Base-by-base conservation (phyloP, 441 rosid genomes). In the Melastoma candidum region DNA sequence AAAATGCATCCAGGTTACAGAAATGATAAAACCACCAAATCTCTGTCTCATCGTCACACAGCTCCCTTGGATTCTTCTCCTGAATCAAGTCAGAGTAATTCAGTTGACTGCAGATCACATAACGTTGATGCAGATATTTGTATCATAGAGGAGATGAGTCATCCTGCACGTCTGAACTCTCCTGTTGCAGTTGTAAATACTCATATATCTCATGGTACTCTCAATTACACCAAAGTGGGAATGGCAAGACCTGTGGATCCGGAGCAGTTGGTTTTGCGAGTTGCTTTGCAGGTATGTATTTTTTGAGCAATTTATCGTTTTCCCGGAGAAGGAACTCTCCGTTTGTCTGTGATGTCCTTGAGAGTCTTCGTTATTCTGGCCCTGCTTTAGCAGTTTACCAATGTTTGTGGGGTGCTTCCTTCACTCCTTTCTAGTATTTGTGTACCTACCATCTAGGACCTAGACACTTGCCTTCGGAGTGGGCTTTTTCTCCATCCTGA, bases 211-310 rank as follows among this genome's bases (percentile, higher is more conserved):
- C 51, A 68, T 67, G 70, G 71, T 63, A 61, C 69, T 24, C 32
- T 22, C 50, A 65, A 60, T 62, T 55, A 69, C 63, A 10, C 77
- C 7, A 81, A 77, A 65, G 57, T 57, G 29, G 79, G 69, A 50
- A 75, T 68, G 56, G 10, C 71, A 56, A 74, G 65, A 76, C 61
- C 53, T 39, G 29, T 71, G 58, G 64, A 58, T 58, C 81, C 83
- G n/a, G 95, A 92, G 74, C 75, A 64, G 39, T 52, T 62, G 58
- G 74, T 85, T 56, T 74, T 69, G 61, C 87, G 43, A 65, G 90
- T 67, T 68, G 95, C 95, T 32, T 68, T 92, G 81, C 94, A 85
- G 94, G 98, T 85, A 68, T 67, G 85, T 53, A 51, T 44, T 44
- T 3, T 12, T 46, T 36, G 45, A 26, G 8, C 53, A 41, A 46